Base-by-base conservation (phyloP, 2,329 filamentous ascomycete species). In the Colletotrichum cereale region DNA sequence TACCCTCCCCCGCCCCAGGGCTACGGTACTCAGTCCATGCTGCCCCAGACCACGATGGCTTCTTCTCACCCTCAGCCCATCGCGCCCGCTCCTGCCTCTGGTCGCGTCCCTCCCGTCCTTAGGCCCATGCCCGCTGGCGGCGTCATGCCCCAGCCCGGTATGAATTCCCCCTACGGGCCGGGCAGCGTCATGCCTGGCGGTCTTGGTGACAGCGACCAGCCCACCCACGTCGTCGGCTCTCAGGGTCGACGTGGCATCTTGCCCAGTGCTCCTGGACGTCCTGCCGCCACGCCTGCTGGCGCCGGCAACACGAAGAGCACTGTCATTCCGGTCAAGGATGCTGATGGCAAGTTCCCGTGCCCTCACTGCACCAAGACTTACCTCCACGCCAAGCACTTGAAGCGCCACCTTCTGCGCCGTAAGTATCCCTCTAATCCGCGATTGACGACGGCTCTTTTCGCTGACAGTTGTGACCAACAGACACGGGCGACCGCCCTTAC, bases 361-460 rank as follows among this genome's bases (percentile, higher is more conserved):
- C 95, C 95, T 78, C 95, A 98, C 82, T 99, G 96, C 85, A 97
- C 94, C 78, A 98, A 98, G 87, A 98, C 95, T 8, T 99, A 99
- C 80, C 87, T 98, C 69, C 96, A 98, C 81, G 93, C 96, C 57
- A 98, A 99, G 87, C 96, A 98, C 84, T 84, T 98, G 77, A 98
- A 98, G 89, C 93, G 96, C 78, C 96, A 98, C 87, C 89, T 98
- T 71, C 86, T 98, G 77, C 89, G 96, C 88, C 96, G 96, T 98
- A 89, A 95, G 95, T 93, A 74, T 34, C 58, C 62, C 47, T 60
- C 56, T 31, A 58, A 60, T 62, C 57, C 38, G 34, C 42, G n/a
- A 62, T 67, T 40, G 58, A 26, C 58, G 40, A 44, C 38, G 66
- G 40, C 56, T 52, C 70, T 75, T 52, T 73, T 62, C 48, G 42